Percentiles rank a stretch among this genome's conserved stretches.
Evolutionary conservation across 768 basidiomycete genomes (phyloP).

Genomic region (Podaxis mareebaensis): DNA sequence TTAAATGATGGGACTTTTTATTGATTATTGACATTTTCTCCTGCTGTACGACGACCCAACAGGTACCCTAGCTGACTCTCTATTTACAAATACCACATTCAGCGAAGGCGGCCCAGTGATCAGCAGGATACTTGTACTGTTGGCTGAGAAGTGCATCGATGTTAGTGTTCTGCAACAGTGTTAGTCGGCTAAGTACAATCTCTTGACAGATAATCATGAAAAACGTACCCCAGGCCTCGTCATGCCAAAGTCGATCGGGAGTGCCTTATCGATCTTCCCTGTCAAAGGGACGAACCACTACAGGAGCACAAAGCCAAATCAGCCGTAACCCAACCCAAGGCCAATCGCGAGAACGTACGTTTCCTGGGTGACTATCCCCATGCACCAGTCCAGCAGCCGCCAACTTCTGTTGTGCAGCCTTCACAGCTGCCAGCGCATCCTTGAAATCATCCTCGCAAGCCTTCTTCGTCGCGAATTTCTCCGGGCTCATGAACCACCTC

Average conservation of each 20-base stretch:
- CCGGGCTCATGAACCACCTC: neutral
- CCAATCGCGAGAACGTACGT: neutral
- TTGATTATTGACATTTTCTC: too few species aligned
- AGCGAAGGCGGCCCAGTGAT: neutral
- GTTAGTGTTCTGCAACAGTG: neutral
- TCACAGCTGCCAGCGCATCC: neutral
- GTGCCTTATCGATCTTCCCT: neutral
- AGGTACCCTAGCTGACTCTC: neutral
- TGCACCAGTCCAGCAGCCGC: neutral
- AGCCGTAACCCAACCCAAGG: too few species aligned
- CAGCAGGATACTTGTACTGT: neutral
- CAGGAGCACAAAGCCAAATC: neutral
- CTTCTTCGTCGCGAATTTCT: constrained; percentile 6
- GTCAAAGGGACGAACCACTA: neutral
- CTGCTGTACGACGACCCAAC: neutral
- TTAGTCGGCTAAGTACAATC: neutral
- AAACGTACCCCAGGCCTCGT: neutral
- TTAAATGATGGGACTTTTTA: too few species aligned
- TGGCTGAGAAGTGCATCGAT: neutral
- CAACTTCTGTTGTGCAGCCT: neutral
- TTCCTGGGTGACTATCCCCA: constrained; percentile 3
- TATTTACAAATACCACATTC: neutral
- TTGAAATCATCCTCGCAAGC: constrained; percentile 2
- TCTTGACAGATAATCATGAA: neutral
- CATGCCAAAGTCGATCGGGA: neutral